Evolutionary conservation across 2,329 filamentous ascomycete genomes (phyloP), one percentile per base, ranked within the genome.

Genomic region (Fusarium siculi): DNA sequence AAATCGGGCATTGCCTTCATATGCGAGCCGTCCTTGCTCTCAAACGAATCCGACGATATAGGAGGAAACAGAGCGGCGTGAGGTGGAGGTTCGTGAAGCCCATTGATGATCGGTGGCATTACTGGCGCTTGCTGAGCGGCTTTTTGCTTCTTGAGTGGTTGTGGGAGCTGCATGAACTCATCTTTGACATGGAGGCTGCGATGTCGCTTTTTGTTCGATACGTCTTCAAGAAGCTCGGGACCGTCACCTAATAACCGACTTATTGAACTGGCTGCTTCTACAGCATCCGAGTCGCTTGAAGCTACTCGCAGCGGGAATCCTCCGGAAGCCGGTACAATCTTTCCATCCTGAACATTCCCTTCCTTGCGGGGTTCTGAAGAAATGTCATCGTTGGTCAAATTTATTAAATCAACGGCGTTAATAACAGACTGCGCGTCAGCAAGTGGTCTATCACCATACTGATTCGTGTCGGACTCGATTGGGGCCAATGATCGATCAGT

Each of bases 31-130:
- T 85, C 85, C 28, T 85, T 84, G 64, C 85, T 84, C 68, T 87
- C 84, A 73, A 90, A 90, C 4, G 87, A 86, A 50, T 82, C 85
- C 10, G 88, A 89, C 9, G 87, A 85, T 66, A 92, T 92, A 15
- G 90, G 90, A 7, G 90, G 89, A 71, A 92, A 91, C n/a, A 91
- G 82, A 46, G 88, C 87, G 54, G 88, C 86, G 63, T 90, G 84
- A 7, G 88, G 89, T 5, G 90, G 90, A 5, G 89, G 90, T 73
- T 91, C 88, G 73, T 88, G 87, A 9, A 92, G 83, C 55, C 89
- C 90, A 68, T 90, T 90, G 78, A 92, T 91, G 69, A 92, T 92
- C 59, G 90, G 90, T 14, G 90, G 90, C 77, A 90, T 87, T 50
- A 76, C 82, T 15, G 81, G 86, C 9, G 85, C 82, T 74, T 89